Base-by-base conservation (phyloP, 192 early-diverging fungal species). In the Funneliformis mosseae region DNA sequence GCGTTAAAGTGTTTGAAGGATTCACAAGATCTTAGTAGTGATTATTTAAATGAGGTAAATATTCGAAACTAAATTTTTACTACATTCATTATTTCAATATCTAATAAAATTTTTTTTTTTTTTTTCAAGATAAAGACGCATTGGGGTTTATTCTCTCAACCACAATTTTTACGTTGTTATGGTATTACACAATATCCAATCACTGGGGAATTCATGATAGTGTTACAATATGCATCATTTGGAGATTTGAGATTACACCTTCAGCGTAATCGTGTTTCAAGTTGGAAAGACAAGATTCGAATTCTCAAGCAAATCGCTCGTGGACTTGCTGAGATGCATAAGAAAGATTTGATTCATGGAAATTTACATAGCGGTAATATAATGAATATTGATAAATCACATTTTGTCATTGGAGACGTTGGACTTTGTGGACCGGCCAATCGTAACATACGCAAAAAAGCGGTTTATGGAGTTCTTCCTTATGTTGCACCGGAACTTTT, bases 341-440 rank as follows among this genome's bases (percentile, higher is more conserved):
- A 87, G 60, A 80, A 79, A 39, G 83, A 83, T 16, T 79, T 87
- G 18, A 74, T 85, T 38, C 86, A 87, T 80, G 83, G 86, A 18
- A 82, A 87, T 76, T 77, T 87, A 12, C 86, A 87, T 80, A 81
- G 79, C 72, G 84, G 84, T 41, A 87, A 87, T 61, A 83, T 87
- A 33, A 60, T 87, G 80, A 84, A 82, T 50, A 74, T 86, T 67
- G 84, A 82, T 80, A 12, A 77, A 83, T 28, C 80, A 77, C 38
- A 81, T 79, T 71, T 86, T 78, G 46, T 86, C 74, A 79, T 84
- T 86, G 70, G 79, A 80, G 42, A 83, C 77, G 23, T 81, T 83
- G 77, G 81, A 80, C 59, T 84, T 66, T 59, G 73, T 80, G n/a
- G 84, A 72, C 46, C 85, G 55, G 41, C 77, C 75, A 33, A 77